Conservation (phyloP, 1,284 basidiomycete species). For the Thelephora terrestris region DNA sequence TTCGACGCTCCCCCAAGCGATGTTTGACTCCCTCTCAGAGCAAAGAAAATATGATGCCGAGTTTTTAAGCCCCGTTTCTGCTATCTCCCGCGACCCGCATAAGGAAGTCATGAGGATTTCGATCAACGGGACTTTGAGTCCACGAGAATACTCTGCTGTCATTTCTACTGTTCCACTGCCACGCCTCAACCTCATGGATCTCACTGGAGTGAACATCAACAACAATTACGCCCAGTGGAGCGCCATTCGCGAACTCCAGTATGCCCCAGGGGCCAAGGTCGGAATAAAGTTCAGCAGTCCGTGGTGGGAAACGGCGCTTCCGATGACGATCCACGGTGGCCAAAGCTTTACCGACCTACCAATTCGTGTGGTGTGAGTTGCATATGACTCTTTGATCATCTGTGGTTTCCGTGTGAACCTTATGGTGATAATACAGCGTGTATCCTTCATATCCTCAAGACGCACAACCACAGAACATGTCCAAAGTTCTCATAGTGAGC, state of each 20-base stretch:
- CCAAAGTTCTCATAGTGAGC: constrained; percentile 9
- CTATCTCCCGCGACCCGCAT: not conserved
- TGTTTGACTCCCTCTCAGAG: not conserved
- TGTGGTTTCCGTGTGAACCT: no score
- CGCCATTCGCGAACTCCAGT: constrained; percentile 21
- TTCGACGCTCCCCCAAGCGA: not conserved
- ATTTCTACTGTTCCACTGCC: constrained; percentile 10
- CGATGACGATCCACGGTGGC: constrained; percentile 2
- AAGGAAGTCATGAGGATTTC: not conserved
- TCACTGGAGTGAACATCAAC: not conserved
- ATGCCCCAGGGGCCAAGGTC: constrained; percentile 21
- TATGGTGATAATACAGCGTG: no score
- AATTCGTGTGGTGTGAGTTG: constrained; percentile 1
- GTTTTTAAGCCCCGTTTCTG: constrained; percentile 3
- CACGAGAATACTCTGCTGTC: constrained; percentile 3
- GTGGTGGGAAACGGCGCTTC: constrained; percentile 17
- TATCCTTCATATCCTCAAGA: constrained; percentile 8
- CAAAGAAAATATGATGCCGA: not conserved
- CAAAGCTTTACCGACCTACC: no score
- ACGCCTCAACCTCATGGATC: constrained; percentile 5
- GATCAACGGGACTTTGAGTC: not conserved
- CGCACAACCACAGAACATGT: not conserved
- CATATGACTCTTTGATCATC: no score
- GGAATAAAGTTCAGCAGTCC: constrained; percentile 21
- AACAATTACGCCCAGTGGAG: constrained; percentile 11